phyloP scores from a whole-genome alignment of 108 stramenopile genomes.

The Nitzschia sp. region DNA sequence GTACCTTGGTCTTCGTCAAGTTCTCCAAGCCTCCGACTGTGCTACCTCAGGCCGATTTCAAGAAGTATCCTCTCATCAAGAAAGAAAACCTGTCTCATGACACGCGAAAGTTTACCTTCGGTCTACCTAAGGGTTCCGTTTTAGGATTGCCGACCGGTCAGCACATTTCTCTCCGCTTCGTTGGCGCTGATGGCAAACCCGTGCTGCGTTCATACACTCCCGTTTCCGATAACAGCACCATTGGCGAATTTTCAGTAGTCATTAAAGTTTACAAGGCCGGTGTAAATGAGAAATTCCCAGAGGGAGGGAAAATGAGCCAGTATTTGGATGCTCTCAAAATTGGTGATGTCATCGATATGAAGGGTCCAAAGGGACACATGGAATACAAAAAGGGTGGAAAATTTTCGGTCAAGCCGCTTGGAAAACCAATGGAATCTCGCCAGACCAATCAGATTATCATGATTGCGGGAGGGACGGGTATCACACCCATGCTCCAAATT shows the following conservation, averaged over 20 bases:
- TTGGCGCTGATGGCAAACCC: slow-evolving; percentile 59
- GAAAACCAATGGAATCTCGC: slow-evolving; percentile 61
- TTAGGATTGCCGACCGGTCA: slow-evolving; percentile 98
- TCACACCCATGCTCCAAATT: slow-evolving; percentile 97
- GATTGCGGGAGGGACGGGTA: slow-evolving; percentile 99
- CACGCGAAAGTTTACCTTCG: slow-evolving; percentile 92
- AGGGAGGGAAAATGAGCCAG: slow-evolving; percentile 97
- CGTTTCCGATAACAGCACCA: slow-evolving; percentile 73
- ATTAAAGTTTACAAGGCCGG: slow-evolving; percentile 93
- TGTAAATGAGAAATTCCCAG: slow-evolving; percentile 92
- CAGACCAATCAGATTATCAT: slow-evolving; percentile 79
- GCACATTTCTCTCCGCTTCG: slow-evolving; percentile 91
- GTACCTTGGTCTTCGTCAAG: slow-evolving; percentile 22
- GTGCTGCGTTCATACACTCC: slow-evolving; percentile 91
- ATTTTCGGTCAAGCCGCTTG: slow-evolving; percentile 71
- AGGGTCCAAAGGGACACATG: slow-evolving; percentile 89
- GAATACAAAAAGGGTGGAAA: slow-evolving; percentile 69
- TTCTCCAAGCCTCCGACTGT: slow-evolving; percentile 34
- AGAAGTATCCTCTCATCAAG: slow-evolving; percentile 66
- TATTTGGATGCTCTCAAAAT: slow-evolving; percentile 88
- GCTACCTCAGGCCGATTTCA: slow-evolving; percentile 53
- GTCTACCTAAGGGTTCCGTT: slow-evolving; percentile 55
- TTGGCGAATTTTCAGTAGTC: slow-evolving; percentile 86
- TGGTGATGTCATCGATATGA: slow-evolving; percentile 87
- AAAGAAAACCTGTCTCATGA: slow-evolving; percentile 91